Evolutionary conservation across 805 yeast genomes (phyloP), one percentile per base, ranked within the genome.

Genomic region (Ogataea populi-albae): DNA sequence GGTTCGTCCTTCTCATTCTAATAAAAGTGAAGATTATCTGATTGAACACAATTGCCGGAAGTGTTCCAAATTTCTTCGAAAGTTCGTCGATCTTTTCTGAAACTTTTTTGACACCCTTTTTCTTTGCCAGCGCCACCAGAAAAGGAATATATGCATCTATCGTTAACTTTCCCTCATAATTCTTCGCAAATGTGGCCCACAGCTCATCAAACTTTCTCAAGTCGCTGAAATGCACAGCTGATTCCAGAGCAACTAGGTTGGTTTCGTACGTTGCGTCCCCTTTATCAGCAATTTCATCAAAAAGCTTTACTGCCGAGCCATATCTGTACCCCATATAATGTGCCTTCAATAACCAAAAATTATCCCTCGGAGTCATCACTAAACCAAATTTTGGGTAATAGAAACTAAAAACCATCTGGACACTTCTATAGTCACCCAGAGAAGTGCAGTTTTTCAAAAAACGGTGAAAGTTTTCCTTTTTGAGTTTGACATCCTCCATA

Each of bases 311-410:
- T 14, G 54, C 52, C 7, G 52, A 29, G 3, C 38, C 40, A 33
- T 43, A 57, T 31, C 62, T 39, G 24, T 45, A 44, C 1, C 54
- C 46, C 23, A 40, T 32, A 19, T 41, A 47, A 30, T 56, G 55
- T 1, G 60, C 45, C 31, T 40, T 41, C 34, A 55, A 33, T 10
- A 50, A 44, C 56, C 57, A 57, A 11, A 41, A 25, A 10, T 43
- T 28, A 37, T 58, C 61, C 11, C 30, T 30, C 4, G 39, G 20
- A 1, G 32, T 33, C 9, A 46, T 38, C 5, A 23, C 23, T 5
- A 59, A 26, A 6, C 43, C 38, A 27, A 55, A 55, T 23, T 36
- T 41, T 1, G 61, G 59, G 26, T 35, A 54, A 24, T 55, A 56
- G 3, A 41, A 37, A 1, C 37, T 31, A 5, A 57, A 14, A 4